Evolutionary conservation across 2,329 filamentous ascomycete species (phyloP).

Genomic region (Arthroderma uncinatum): DNA sequence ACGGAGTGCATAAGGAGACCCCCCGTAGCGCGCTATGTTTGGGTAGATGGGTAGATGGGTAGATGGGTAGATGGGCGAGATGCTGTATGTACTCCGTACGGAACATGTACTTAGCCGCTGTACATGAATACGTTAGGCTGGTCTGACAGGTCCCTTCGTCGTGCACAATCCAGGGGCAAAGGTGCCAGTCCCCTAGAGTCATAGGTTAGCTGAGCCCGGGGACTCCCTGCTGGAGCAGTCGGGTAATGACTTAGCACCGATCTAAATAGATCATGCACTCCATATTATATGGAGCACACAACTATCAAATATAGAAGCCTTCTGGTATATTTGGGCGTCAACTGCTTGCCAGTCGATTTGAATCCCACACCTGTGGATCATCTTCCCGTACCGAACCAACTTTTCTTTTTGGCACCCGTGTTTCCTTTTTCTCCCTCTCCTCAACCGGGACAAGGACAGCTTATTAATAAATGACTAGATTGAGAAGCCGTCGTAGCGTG

Average conservation of each 20-base stretch:
- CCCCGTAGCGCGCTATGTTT: background rate
- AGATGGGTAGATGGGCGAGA: background rate
- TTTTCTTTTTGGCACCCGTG: background rate
- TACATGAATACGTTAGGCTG: background rate
- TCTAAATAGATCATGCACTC: background rate
- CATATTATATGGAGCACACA: background rate
- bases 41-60: background rate
- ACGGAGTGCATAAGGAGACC: background rate
- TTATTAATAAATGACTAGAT: background rate
- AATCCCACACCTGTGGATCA: slow-evolving; percentile 2
- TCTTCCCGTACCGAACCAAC: slow-evolving; percentile 4
- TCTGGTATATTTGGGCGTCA: background rate
- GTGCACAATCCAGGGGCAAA: background rate
- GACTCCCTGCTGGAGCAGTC: background rate
- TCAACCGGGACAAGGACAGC: background rate
- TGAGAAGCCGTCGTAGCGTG: background rate
- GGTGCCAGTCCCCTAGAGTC: background rate
- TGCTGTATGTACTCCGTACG: background rate
- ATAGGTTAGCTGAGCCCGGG: background rate
- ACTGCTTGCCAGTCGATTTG: background rate
- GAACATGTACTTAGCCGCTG: background rate
- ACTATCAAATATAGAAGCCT: background rate
- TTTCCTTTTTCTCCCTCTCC: background rate
- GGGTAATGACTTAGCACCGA: background rate
- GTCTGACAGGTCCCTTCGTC: slow-evolving; percentile 1